Base-by-base conservation (phyloP, 345 rosid genomes). In the Populus pruinosa region DNA sequence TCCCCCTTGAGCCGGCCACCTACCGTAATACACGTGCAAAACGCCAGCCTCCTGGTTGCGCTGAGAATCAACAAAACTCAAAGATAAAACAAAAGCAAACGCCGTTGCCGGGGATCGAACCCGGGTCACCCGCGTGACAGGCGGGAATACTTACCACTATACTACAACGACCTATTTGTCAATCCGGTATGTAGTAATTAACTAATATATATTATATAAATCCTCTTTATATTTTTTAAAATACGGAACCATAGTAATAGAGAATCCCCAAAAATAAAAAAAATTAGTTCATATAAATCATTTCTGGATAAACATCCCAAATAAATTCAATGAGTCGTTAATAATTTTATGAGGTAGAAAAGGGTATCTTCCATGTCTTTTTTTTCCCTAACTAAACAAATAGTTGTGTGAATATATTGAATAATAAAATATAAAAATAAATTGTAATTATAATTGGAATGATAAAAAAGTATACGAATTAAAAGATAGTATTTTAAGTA, bases 31-130 rank as follows among this genome's bases (percentile, higher is more conserved):
- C 33, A 31, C 33, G 33, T 31, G 33, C 33, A 31, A 31, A 31
- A 31, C 33, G 33, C 33, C 44, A 41, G 39, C 12, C 44, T 41
- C 49, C 49, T 44, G 49, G 49, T 44, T 5, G n/a, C 3, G 56
- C n/a, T 18, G 21, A 50, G n/a, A 18, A 18, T 5, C 0, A 50
- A 6, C 21, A 53, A 18, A 53, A 18, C 59, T 50, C 8, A 0
- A 6, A 13, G 5, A 3, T 3, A 4, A 44, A 59, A 59, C 4
- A 62, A 27, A 11, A 59, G 7, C 2, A 6, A 29, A 5, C 95
- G 88, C 94, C 92, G 90, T 85, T 89, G 93, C 95, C 90, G 91
- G 95, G 89, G 91, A 88, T 90, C 97, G 97, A 92, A 88, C 93
- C 89, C 91, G 90, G 93, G 93, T 90, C 96, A 75, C 90, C 92